These are phyloP conservation scores for Voacanga thouarsii DNA, from an alignment of 257 asterid genomes.

Conservation along the genomic window DNA sequence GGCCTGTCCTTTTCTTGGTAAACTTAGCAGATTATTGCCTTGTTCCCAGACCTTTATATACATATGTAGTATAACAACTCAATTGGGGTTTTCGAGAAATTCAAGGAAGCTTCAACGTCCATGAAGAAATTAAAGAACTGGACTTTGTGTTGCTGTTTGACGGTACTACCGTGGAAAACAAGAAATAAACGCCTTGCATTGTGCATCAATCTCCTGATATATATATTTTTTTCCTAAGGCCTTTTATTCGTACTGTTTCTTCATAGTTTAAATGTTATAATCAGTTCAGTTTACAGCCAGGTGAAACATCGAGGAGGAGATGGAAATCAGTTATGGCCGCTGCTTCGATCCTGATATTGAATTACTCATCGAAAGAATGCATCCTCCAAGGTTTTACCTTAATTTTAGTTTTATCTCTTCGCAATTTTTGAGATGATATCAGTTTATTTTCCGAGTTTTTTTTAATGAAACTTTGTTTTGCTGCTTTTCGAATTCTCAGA, in stretches of 20 bases:
- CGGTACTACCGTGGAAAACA: too few relatives aligned
- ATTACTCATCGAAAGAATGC: constrained; percentile 60
- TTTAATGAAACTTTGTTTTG: neutral
- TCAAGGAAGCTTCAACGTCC: too few relatives aligned
- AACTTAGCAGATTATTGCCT: neutral
- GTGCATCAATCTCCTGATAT: too few relatives aligned
- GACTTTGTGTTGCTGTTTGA: too few relatives aligned
- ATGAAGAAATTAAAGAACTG: too few relatives aligned
- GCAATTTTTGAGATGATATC: neutral
- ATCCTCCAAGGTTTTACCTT: constrained; percentile 81
- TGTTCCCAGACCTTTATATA: too few relatives aligned
- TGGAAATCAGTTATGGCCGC: constrained; percentile 68
- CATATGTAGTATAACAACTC: too few relatives aligned
- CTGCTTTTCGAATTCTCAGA: constrained; percentile 34
- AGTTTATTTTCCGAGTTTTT: neutral
- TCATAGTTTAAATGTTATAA: neutral
- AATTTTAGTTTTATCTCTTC: neutral
- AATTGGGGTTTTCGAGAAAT: neutral
- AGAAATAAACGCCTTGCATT: too few relatives aligned
- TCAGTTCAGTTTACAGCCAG: neutral
- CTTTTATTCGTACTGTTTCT: neutral
- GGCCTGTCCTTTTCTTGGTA: neutral
- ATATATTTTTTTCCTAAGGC: too few relatives aligned
- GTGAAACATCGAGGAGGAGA: constrained; percentile 5
- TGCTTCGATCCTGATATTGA: constrained; percentile 58